Evolutionary conservation across 495 filamentous ascomycete genomes (phyloP).

Genomic region (Penicillium nucicola): DNA sequence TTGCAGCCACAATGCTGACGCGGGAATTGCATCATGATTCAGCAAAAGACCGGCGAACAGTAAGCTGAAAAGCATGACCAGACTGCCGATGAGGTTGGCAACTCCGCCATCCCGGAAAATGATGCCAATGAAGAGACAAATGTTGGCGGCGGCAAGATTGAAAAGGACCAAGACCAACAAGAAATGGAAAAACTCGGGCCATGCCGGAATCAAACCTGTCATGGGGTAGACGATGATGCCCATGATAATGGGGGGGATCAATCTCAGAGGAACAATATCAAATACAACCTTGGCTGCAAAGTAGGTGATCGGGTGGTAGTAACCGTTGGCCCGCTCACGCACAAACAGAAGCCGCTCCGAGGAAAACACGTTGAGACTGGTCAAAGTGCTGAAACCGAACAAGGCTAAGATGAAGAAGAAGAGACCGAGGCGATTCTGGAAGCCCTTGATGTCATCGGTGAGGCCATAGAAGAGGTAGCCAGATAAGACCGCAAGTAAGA

Average conservation of each 20-base stretch:
- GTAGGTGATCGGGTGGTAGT: constrained; percentile 97
- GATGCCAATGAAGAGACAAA: constrained; percentile 96
- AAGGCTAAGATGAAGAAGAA: constrained; percentile 97
- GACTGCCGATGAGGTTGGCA: constrained; percentile 88
- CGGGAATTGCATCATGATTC: constrained; percentile 90
- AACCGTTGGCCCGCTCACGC: constrained; percentile 92
- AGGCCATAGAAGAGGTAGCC: constrained; percentile 96
- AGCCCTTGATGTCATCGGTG: constrained; percentile 92
- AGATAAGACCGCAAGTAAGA: constrained; percentile 88
- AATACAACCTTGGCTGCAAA: constrained; percentile 92
- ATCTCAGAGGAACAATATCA: constrained; percentile 88
- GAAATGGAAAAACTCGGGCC: constrained; percentile 84
- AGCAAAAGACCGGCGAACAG: constrained; percentile 90
- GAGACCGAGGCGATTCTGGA: constrained; percentile 96
- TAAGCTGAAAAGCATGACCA: constrained; percentile 97
- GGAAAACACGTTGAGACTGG: constrained; percentile 89
- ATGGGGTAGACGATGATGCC: constrained; percentile 98
- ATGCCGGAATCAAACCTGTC: constrained; percentile 86
- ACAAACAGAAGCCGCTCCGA: constrained; percentile 90
- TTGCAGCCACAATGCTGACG: constrained; percentile 82
- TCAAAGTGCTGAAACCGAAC: constrained; percentile 95
- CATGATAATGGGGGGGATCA: constrained; percentile 94
- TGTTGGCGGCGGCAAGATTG: constrained; percentile 87
- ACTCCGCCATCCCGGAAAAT: constrained; percentile 89
- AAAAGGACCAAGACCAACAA: constrained; percentile 91